Evolutionary conservation across 164 flowering plant genomes (phyloP).

Genomic region (Vitis cinerea): DNA sequence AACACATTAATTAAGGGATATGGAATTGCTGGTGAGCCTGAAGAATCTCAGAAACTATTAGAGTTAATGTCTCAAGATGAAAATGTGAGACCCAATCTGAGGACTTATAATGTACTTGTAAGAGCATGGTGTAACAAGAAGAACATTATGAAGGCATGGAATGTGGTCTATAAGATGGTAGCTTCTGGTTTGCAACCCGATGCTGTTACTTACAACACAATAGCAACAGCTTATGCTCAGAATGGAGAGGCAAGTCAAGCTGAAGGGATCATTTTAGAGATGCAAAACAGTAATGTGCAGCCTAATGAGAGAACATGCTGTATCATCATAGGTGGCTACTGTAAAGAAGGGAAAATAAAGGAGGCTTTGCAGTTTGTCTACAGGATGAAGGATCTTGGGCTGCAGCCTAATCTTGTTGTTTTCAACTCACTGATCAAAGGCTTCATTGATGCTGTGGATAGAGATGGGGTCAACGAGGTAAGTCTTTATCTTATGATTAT

Average conservation of each 20-base stretch:
- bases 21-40: constrained; percentile 78
- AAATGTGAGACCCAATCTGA: constrained; percentile 63
- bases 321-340: constrained; percentile 65
- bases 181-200: constrained; percentile 75
- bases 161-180: constrained; percentile 66
- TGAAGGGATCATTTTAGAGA: constrained; percentile 61
- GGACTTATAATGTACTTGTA: constrained; percentile 75
- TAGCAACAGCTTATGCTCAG: constrained; percentile 77
- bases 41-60: constrained; percentile 61
- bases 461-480: constrained; percentile 49
- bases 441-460: constrained; percentile 54
- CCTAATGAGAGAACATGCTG: constrained; percentile 87
- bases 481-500: neutral
- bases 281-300: constrained; percentile 46
- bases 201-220: constrained; percentile 79
- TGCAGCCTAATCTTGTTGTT: constrained; percentile 73
- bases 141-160: constrained; percentile 69
- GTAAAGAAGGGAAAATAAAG: constrained; percentile 42
- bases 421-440: constrained; percentile 86
- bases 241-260: constrained; percentile 59
- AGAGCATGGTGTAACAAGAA: constrained; percentile 82
- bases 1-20: constrained; percentile 86
- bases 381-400: constrained; percentile 63
- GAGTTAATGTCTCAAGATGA: constrained; percentile 59
- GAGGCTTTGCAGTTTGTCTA: constrained; percentile 39